Conservation (phyloP, 2,329 filamentous ascomycete genomes). For the Penicillium sp. region DNA sequence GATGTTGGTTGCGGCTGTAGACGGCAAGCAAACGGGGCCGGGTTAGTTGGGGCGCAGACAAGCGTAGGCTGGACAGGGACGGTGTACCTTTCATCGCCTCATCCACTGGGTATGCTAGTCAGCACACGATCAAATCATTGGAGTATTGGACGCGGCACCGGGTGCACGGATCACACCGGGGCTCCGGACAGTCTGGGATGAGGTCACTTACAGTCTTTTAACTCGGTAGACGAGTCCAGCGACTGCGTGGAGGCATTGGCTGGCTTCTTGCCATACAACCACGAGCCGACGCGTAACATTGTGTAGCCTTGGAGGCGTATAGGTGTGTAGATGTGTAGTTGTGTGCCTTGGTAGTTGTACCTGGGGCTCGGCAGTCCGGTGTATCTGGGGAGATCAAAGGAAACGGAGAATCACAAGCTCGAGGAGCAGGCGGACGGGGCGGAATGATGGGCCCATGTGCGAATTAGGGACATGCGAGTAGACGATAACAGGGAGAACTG, state of each 20-base stretch:
- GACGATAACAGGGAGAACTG: background rate
- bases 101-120: constrained; percentile 35
- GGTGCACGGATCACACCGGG: constrained; percentile 4
- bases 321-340: too few species aligned
- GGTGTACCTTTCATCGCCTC: constrained; percentile 49
- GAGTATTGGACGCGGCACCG: background rate
- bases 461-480: too few species aligned
- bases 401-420: background rate
- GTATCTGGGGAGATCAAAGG: background rate
- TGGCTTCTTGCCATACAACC: constrained; percentile 50
- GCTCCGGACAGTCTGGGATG: background rate
- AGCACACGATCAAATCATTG: constrained; percentile 20
- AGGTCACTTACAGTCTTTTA: constrained; percentile 50
- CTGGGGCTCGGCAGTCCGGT: too few species aligned
- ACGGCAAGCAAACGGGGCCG: background rate
- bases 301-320: constrained; percentile 9
- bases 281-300: constrained; percentile 50
- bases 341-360: too few species aligned
- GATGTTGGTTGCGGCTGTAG: constrained; percentile 69
- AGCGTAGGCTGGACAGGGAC: background rate
- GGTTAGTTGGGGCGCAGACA: constrained; percentile 9
- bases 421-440: constrained; percentile 28
- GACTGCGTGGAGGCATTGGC: constrained; percentile 56
- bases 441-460: constrained; percentile 32
- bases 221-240: constrained; percentile 61